Evolutionary conservation across 208 protist species (phyloP).

Genomic region (Herpetomonas tarakana): DNA sequence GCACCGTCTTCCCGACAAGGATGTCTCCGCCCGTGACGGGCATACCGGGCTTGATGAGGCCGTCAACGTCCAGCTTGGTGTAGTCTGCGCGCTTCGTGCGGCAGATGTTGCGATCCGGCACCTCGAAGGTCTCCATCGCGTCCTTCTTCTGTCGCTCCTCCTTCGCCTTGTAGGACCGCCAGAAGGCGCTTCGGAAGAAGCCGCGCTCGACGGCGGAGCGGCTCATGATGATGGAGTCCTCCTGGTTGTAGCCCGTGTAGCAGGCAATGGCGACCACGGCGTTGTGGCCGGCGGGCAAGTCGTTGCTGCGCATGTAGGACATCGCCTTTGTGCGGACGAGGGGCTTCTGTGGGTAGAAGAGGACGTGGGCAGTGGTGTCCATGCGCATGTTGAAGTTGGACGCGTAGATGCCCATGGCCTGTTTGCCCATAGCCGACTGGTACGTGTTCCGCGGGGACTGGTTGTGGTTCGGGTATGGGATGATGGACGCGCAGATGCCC

Average conservation of each 20-base stretch:
- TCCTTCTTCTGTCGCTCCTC: constrained; percentile 77
- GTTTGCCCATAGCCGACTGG: constrained; percentile 99
- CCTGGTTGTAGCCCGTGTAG: constrained; percentile 99
- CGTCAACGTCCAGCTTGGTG: constrained; percentile 83
- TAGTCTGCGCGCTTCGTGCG: constrained; percentile 36
- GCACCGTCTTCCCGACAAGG: constrained; percentile 66
- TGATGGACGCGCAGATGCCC: constrained; percentile 94
- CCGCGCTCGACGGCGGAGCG: constrained; percentile 97
- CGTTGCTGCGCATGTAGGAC: constrained; percentile 94
- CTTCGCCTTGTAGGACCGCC: constrained; percentile 70
- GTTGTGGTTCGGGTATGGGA: constrained; percentile 99
- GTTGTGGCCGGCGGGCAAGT: constrained; percentile 98
- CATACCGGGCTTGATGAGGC: constrained; percentile 66
- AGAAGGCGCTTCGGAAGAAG: constrained; percentile 96
- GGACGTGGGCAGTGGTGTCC: constrained; percentile 99
- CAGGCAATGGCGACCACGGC: constrained; percentile 99
- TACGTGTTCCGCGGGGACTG: constrained; percentile 99
- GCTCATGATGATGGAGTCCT: constrained; percentile 99
- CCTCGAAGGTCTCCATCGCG: constrained; percentile 94
- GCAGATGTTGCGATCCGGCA: constrained; percentile 78
- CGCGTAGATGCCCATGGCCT: constrained; percentile 98
- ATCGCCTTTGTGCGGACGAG: constrained; percentile 92
- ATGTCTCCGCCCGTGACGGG: constrained; percentile 61
- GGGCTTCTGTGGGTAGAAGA: constrained; percentile 97
- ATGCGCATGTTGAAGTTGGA: constrained; percentile 90